Evolutionary conservation across 352 stramenopile species (phyloP), one percentile per base, ranked within the genome.

Genomic region (Pythium apleroticum): DNA sequence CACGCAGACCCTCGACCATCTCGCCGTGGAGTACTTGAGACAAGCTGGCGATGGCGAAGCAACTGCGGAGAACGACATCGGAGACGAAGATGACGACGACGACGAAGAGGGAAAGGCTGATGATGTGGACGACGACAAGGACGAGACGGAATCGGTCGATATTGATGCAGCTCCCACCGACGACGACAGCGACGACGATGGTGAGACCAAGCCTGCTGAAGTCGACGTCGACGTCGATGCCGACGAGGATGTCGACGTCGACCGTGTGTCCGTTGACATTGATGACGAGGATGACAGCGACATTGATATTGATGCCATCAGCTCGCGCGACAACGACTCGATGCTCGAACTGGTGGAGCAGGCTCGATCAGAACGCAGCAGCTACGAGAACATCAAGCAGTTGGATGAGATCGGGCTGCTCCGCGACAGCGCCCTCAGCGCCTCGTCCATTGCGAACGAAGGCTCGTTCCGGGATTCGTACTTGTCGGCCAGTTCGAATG

Each of bases 401-500:
- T 43, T 73, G 15, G 66, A 73, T 20, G 60, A 73, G 46, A 58
- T 73, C 28, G 59, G 59, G 24, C 33, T 66, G 0, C 43, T 50
- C 17, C 49, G 49, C 8, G 58, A 65, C 48, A 65, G 58, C 12
- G 31, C 24, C 10, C 22, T 52, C 17, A 65, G 58, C 33, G 28
- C 37, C 5, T 57, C 57, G 27, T 49, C 57, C 3, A n/a, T 28
- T 27, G 41, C 9, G 15, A 24, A 28, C 46, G 22, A 45, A 15
- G 43, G 30, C 2, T 69, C 59, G 25, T 64, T 67, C n/a, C 61
- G 69, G 52, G 63, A 77, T 62, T 78, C 79, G 33, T 82, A 81
- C 37, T 68, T 84, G 62, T 91, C 82, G 15, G 76, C 82, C 25
- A 49, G 25, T 48, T 60, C 65, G 12, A 28, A 25, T 14, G 53